Evolutionary conservation across 2,329 filamentous ascomycete species (phyloP), one percentile per base, ranked within the genome.

Genomic region (Botrytis porri): DNA sequence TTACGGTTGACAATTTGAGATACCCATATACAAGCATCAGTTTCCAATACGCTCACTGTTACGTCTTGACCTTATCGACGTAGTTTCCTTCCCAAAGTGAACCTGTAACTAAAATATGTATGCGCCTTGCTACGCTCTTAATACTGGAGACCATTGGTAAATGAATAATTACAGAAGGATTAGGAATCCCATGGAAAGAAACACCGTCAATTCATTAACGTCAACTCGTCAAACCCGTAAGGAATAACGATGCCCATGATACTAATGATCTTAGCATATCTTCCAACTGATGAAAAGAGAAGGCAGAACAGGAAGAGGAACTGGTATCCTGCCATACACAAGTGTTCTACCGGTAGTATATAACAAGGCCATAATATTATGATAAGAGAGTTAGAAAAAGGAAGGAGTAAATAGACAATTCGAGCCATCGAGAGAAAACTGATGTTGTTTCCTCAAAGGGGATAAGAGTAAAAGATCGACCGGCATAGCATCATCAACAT

Each of bases 211-310:
- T 18, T 25, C 14, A 18, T 16, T 4, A 39, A 62, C 22, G 12
- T 0, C 3, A 6, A 18, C 16, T 22, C 14, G 10, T n/a, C 4
- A 12, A 18, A 39, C 16, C 5, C n/a, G 37, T 16, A 8, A 4
- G 14, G 22, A 35, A n/a, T 62, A 22, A 9, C 1, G 59, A n/a
- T 62, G 59, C 8, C 39, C 14, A 25, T 39, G 22, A 61, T 22
- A 16, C 25, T 39, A 8, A 39, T 22, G 35, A n/a, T 14, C 37
- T 37, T 39, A 62, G 25, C 12, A 62, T 22, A 62, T 62, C 9
- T 62, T n/a, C 35, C 22, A 39, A n/a, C 22, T 18, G 14, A n/a
- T n/a, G 22, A 39, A 22, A 35, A 59, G 29, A 22, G 57, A 32
- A 59, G 57, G 18, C 3, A 12, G 29, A 37, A 61, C 35, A 35